A percentile compares a stretch with the other conserved stretches of the same genome.
These are phyloP conservation scores for Strobilomyces dryophilus DNA, from an alignment of 768 basidiomycete species.

Conservation along the genomic window DNA sequence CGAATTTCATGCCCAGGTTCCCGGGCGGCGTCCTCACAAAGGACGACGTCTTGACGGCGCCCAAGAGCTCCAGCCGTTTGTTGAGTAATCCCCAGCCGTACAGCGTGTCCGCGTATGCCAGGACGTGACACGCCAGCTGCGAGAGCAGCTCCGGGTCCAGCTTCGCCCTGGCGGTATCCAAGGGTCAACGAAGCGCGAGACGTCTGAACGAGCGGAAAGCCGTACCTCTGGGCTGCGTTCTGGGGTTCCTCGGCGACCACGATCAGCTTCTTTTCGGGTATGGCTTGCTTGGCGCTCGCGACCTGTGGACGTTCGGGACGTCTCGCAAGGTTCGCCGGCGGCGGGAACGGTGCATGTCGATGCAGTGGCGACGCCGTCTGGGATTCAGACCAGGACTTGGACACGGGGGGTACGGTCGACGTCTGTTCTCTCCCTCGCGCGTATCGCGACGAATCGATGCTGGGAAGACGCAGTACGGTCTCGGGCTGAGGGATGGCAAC, in stretches of 20 bases:
- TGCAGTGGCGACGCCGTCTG: slow-evolving; percentile 25
- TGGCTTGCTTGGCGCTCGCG: slow-evolving; percentile 25
- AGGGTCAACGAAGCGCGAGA: no score
- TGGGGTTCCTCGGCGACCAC: slow-evolving; percentile 27
- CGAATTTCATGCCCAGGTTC: slow-evolving; percentile 36
- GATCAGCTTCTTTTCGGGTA: slow-evolving; percentile 38
- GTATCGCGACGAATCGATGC: no score
- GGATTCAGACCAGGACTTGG: slow-evolving; percentile 58
- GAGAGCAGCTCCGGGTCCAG: slow-evolving; percentile 31
- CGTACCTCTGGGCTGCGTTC: slow-evolving; percentile 12
- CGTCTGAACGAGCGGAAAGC: not conserved
- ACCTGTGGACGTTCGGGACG: slow-evolving; percentile 42
- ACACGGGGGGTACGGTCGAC: slow-evolving; percentile 31
- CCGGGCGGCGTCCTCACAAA: slow-evolving; percentile 20
- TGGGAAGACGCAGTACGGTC: no score
- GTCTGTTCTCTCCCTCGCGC: no score
- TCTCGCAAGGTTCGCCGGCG: slow-evolving; percentile 38
- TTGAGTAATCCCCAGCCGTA: slow-evolving; percentile 68
- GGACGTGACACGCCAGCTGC: slow-evolving; percentile 51
- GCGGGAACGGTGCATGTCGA: slow-evolving; percentile 38
- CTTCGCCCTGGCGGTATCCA: no score
- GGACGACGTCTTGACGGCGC: slow-evolving; percentile 45
- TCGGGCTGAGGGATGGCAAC: no score
- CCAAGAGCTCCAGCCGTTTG: slow-evolving; percentile 71
- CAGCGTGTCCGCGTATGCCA: slow-evolving; percentile 71